These are phyloP conservation scores for Ganoderma meredithae DNA, from an alignment of 1,284 basidiomycete species.

Conservation along the genomic window DNA sequence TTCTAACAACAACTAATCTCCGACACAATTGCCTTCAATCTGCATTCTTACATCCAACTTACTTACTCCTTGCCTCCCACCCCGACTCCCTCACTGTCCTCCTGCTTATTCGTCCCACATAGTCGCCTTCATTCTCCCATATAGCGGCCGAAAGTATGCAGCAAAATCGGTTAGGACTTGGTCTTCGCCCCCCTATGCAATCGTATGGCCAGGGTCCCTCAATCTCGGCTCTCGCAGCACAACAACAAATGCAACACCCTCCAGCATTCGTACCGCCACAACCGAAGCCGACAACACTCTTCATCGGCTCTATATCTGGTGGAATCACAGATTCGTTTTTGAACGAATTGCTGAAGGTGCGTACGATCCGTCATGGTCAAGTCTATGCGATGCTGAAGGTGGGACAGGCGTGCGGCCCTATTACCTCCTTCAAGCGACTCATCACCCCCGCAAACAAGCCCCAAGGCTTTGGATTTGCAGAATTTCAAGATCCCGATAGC, in stretches of 20 bases:
- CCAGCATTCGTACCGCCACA: constrained; percentile 64
- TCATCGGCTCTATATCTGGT: constrained; percentile 95
- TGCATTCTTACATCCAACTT: neutral
- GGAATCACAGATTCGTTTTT: constrained; percentile 87
- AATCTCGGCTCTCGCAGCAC: constrained; percentile 85
- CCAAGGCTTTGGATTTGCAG: constrained; percentile 95
- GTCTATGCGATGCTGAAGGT: neutral
- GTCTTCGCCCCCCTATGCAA: constrained; percentile 82
- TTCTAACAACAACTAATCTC: too few relatives aligned
- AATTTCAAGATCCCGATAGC: constrained; percentile 89
- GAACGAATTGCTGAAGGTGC: constrained; percentile 78
- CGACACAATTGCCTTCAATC: neutral
- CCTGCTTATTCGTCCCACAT: neutral
- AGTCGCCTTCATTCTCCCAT: neutral
- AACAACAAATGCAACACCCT: constrained; percentile 70
- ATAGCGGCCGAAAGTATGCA: constrained; percentile 55
- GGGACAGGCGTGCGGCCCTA: constrained; percentile 82
- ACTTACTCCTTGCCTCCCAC: neutral
- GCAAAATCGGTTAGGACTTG: constrained; percentile 81
- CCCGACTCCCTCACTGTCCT: too few relatives aligned
- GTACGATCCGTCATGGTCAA: constrained; percentile 42
- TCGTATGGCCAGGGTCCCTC: constrained; percentile 88
- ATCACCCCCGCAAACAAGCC: constrained; percentile 91
- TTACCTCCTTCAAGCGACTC: constrained; percentile 89
- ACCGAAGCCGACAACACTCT: constrained; percentile 72